phyloP scores from a whole-genome alignment of 73 alveolate genomes.

The Paramecium sonneborni region DNA sequence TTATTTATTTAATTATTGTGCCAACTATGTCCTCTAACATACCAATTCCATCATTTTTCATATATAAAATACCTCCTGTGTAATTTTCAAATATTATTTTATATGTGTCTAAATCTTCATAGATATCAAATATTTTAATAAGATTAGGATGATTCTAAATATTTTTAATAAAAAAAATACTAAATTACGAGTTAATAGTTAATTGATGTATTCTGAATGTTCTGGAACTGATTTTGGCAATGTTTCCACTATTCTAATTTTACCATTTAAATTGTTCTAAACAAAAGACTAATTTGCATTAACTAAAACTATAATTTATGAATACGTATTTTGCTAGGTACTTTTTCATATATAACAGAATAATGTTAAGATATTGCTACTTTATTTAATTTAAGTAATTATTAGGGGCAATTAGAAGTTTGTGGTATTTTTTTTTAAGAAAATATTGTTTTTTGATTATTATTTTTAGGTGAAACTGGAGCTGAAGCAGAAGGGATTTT shows the following conservation, averaged over 20 bases:
- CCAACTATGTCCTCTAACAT: neutral
- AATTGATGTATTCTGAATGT: neutral
- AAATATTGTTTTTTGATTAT: neutral
- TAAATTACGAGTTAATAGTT: neutral
- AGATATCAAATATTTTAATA: neutral
- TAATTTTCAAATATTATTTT: neutral
- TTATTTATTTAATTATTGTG: neutral
- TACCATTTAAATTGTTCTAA: neutral
- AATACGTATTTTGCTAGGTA: neutral
- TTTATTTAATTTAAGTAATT: slow-evolving; percentile 5
- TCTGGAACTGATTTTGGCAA: neutral
- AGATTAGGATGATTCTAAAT: neutral
- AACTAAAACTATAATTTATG: neutral
- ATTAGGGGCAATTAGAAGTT: neutral
- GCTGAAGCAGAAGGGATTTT: neutral
- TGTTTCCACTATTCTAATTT: neutral
- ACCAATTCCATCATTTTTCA: neutral
- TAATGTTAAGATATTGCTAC: neutral
- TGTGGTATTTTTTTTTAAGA: neutral
- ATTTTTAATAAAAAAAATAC: neutral
- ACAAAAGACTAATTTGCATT: neutral
- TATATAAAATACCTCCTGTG: neutral
- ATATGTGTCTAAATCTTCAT: neutral
- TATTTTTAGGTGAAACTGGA: neutral
- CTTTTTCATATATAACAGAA: neutral